phyloP scores from a whole-genome alignment of 2,329 filamentous ascomycete species.

The Ascomycota sp. region DNA sequence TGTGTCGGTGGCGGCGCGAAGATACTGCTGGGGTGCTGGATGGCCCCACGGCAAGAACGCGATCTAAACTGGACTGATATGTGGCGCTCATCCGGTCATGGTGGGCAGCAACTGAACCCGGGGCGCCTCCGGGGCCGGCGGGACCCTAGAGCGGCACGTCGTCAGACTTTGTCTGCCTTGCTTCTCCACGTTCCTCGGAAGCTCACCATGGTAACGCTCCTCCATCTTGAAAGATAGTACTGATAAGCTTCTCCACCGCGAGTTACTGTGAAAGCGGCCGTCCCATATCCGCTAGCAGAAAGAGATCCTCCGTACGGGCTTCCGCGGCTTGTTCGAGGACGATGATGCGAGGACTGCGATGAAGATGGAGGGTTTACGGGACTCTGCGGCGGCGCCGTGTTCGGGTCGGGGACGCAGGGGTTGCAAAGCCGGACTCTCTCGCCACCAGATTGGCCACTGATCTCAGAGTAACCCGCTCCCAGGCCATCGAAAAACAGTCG shows the following conservation, averaged over 20 bases:
- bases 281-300: conserved; percentile 12
- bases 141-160: background rate
- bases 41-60: conserved; percentile 16
- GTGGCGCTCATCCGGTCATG: conserved; percentile 8
- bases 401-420: conserved; percentile 38
- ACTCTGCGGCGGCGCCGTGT: conserved; percentile 30
- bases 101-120: conserved; percentile 8
- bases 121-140: background rate
- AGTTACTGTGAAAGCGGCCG: conserved; percentile 13
- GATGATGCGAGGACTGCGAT: conserved; percentile 17
- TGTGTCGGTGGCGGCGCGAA: conserved; percentile 11
- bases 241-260: conserved; percentile 14
- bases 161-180: background rate
- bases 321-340: conserved; percentile 23
- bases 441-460: conserved; percentile 26
- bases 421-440: conserved; percentile 38
- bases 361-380: conserved; percentile 13
- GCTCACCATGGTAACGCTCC: conserved; percentile 29
- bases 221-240: conserved; percentile 11
- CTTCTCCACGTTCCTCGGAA: too few relatives aligned
- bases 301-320: conserved; percentile 10
- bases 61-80: conserved; percentile 15
- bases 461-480: conserved; percentile 18
- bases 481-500: conserved; percentile 17
- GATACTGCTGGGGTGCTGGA: conserved; percentile 10